Evolutionary conservation across 257 asterid species (phyloP).

Genomic region (Solanum etuberosum): DNA sequence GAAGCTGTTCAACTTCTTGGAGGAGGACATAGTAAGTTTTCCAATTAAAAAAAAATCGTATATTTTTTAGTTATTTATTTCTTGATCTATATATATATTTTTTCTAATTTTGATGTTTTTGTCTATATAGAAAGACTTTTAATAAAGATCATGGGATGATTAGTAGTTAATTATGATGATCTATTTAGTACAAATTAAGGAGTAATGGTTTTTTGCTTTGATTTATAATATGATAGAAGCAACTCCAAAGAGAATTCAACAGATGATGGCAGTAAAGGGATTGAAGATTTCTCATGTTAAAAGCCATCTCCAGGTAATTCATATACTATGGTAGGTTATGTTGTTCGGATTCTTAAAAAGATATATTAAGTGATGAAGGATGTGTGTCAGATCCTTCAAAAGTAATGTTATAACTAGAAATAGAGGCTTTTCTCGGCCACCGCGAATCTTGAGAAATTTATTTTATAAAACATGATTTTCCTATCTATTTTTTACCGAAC

Average conservation of each 20-base stretch:
- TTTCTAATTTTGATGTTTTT: not conserved
- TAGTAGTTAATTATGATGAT: not conserved
- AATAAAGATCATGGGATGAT: not conserved
- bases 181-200: not conserved
- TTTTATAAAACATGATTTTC: too few species aligned
- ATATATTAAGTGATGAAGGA: not conserved
- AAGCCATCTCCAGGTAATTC: slow-evolving; percentile 28
- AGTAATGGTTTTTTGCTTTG: not conserved
- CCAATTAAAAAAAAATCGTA: not conserved
- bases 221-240: slow-evolving; percentile 11
- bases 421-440: too few species aligned
- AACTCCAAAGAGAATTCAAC: slow-evolving; percentile 27
- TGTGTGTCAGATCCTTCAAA: not conserved
- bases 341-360: not conserved
- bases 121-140: not conserved
- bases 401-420: not conserved
- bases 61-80: not conserved
- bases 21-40: slow-evolving; percentile 17
- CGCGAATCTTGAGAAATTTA: not conserved
- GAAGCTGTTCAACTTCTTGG: slow-evolving; percentile 23
- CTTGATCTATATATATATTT: not conserved
- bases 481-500: not conserved
- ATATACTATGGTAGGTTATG: not conserved
- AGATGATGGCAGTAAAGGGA: slow-evolving; percentile 25
- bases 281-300: slow-evolving; percentile 28